These are phyloP conservation scores for Citrus reticulata DNA, from an alignment of 345 rosid genomes.

Conservation along the genomic window DNA sequence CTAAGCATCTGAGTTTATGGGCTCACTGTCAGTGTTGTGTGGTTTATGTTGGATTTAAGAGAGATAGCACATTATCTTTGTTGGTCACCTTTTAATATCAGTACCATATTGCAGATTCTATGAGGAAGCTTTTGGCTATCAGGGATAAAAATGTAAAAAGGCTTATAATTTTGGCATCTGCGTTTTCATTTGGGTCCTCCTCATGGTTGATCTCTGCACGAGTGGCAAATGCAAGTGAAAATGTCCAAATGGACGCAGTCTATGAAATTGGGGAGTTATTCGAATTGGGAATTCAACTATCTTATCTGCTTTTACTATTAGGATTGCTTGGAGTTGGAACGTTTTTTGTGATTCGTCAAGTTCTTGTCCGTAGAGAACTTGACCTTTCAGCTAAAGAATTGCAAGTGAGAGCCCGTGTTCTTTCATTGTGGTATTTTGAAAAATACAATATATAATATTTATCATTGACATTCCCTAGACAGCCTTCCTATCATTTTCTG, in stretches of 20 bases:
- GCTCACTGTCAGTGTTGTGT: neutral
- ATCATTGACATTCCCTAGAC: neutral
- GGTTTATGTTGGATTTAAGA: neutral
- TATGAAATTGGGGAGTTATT: conserved; percentile 79
- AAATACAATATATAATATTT: neutral
- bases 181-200: conserved; percentile 46
- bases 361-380: conserved; percentile 92
- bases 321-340: conserved; percentile 87
- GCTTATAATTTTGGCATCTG: conserved; percentile 30
- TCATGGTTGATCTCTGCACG: conserved; percentile 47
- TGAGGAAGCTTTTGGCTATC: conserved; percentile 24
- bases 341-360: conserved; percentile 91
- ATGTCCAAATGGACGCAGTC: conserved; percentile 34
- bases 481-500: neutral
- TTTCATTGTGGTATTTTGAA: neutral
- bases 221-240: conserved; percentile 60
- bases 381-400: conserved; percentile 96
- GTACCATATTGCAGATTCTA: conserved; percentile 35
- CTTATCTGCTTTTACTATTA: conserved; percentile 70
- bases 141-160: conserved; percentile 40
- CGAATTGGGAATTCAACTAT: conserved; percentile 89
- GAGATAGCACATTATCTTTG: neutral
- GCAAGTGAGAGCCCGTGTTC: conserved; percentile 47
- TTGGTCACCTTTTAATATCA: neutral
- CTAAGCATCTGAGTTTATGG: neutral